These are phyloP conservation scores for Monosporascus sp. DNA, from an alignment of 2,329 filamentous ascomycete genomes.

Conservation along the genomic window DNA sequence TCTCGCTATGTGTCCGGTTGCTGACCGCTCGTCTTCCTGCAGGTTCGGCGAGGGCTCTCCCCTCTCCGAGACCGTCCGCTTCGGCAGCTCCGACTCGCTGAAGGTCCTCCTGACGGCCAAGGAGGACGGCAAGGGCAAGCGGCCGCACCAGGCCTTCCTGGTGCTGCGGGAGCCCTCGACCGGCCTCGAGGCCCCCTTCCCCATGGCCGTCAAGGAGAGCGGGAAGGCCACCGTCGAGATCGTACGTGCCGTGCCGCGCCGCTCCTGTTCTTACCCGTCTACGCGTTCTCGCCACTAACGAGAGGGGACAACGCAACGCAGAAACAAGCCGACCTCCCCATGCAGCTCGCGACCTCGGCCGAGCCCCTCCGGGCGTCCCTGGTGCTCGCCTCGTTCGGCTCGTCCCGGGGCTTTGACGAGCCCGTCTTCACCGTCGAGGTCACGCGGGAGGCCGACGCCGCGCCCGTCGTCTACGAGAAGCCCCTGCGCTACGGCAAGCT, in stretches of 20 bases:
- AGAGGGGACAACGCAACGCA: constrained; percentile 32
- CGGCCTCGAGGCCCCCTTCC: constrained; percentile 82
- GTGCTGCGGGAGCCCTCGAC: constrained; percentile 68
- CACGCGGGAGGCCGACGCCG: constrained; percentile 54
- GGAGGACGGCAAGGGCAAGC: constrained; percentile 71
- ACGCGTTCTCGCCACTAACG: background rate
- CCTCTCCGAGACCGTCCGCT: constrained; percentile 56
- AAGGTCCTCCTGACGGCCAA: constrained; percentile 79
- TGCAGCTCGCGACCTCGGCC: constrained; percentile 67
- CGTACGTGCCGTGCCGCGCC: constrained; percentile 47
- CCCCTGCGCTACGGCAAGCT: constrained; percentile 80
- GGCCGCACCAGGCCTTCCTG: constrained; percentile 91
- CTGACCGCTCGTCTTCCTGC: constrained; percentile 2
- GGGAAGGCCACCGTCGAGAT: constrained; percentile 83
- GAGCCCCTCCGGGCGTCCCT: constrained; percentile 73
- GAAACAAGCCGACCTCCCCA: constrained; percentile 84
- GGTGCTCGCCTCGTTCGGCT: constrained; percentile 81
- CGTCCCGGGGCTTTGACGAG: constrained; percentile 60
- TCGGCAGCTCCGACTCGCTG: constrained; percentile 67
- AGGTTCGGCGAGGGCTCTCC: constrained; percentile 57
- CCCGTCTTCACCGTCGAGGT: constrained; percentile 70
- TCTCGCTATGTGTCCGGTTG: background rate
- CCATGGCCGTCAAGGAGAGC: constrained; percentile 76
- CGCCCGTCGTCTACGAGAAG: constrained; percentile 56
- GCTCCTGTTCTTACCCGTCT: constrained; percentile 5